These are phyloP conservation scores for Keithomyces neogunnii DNA, from an alignment of 2,329 filamentous ascomycete genomes.

Conservation along the genomic window DNA sequence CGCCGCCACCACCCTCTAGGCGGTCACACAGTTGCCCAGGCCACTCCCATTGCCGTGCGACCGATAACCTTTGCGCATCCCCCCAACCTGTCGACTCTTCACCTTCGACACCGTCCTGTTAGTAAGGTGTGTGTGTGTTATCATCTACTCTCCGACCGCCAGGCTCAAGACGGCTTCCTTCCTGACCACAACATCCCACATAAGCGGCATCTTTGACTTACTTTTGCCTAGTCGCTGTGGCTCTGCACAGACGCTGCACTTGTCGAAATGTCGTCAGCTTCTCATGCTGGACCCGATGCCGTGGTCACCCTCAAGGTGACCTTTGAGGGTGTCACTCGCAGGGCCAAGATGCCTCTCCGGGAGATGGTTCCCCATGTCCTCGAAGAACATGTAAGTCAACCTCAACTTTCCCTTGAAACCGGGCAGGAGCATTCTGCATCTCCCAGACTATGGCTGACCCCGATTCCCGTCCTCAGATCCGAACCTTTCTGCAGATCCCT, in stretches of 20 bases:
- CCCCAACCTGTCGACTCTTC: not conserved
- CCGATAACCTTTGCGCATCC: no score
- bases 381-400: slow-evolving; percentile 66
- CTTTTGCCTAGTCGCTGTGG: not conserved
- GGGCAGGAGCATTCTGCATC: not conserved
- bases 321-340: slow-evolving; percentile 65
- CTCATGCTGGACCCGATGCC: slow-evolving; percentile 17
- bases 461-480: slow-evolving; percentile 17
- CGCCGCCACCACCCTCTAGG: not conserved
- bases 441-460: not conserved
- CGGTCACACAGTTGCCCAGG: no score
- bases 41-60: no score
- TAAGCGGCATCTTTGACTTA: not conserved
- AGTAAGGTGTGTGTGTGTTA: not conserved
- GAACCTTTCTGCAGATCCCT: slow-evolving; percentile 26
- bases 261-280: slow-evolving; percentile 19
- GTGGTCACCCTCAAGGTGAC: slow-evolving; percentile 76
- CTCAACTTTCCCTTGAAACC: not conserved
- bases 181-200: not conserved
- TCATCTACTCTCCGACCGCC: not conserved
- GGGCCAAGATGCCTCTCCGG: slow-evolving; percentile 82
- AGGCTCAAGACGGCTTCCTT: not conserved
- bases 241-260: slow-evolving; percentile 1
- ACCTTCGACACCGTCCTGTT: not conserved
- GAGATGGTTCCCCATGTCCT: slow-evolving; percentile 70